Conservation (phyloP, 257 asterid genomes). For the Euphrasia confusa region DNA sequence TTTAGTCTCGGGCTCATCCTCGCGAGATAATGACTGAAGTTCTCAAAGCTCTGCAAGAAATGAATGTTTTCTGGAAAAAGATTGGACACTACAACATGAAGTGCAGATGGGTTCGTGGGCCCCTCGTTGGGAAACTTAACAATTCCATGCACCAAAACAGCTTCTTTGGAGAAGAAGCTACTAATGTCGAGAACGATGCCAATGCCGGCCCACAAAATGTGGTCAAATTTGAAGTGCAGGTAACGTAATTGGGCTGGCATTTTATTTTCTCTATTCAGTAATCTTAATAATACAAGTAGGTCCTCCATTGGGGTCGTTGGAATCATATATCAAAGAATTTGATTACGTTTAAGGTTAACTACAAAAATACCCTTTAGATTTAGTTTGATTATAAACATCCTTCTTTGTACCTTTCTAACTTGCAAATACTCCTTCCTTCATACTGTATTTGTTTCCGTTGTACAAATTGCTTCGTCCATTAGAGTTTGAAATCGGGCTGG, state of each 20-base stretch:
- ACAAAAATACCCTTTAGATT: too few species aligned
- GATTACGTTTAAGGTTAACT: too few species aligned
- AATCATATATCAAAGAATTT: too few species aligned
- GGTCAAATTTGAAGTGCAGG: conserved; percentile 97
- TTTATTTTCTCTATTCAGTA: background rate
- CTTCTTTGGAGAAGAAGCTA: conserved; percentile 50
- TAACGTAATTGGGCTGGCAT: conserved; percentile 21
- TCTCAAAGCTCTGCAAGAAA: conserved; percentile 63
- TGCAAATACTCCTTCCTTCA: too few species aligned
- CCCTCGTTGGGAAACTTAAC: conserved; percentile 35
- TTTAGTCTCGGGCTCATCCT: conserved; percentile 78
- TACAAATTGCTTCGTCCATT: too few species aligned
- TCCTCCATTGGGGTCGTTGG: too few species aligned
- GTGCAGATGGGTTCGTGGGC: conserved; percentile 63
- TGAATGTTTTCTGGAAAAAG: conserved; percentile 74
- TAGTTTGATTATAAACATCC: too few species aligned
- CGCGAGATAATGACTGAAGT: conserved; percentile 79
- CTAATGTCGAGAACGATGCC: conserved; percentile 55
- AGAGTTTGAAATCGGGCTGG: too few species aligned
- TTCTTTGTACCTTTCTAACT: too few species aligned
- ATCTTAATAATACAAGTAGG: background rate
- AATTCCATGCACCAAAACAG: conserved; percentile 41
- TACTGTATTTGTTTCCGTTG: too few species aligned
- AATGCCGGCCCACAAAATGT: conserved; percentile 39
- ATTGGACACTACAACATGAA: conserved; percentile 82